These are phyloP conservation scores for Suhomyces choctaworum DNA, from an alignment of 1,139 yeast species.

Conservation along the genomic window DNA sequence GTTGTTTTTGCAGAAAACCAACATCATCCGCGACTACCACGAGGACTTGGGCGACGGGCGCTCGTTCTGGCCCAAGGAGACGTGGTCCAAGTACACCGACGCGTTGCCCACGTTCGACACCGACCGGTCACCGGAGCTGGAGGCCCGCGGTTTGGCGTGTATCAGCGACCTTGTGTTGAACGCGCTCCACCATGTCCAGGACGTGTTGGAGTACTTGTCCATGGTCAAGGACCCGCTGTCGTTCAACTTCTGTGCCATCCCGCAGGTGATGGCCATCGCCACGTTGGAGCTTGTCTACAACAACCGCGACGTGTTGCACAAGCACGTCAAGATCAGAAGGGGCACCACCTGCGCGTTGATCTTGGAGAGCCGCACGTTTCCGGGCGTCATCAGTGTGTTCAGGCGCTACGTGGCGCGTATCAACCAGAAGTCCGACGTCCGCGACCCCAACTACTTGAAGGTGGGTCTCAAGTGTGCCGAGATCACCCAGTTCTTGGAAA, in stretches of 20 bases:
- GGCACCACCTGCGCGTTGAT: constrained; percentile 87
- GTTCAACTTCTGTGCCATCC: constrained; percentile 93
- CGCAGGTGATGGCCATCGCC: constrained; percentile 98
- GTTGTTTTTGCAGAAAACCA: constrained; percentile 88
- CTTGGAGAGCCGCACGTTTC: constrained; percentile 68
- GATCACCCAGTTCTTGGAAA: constrained; percentile 81
- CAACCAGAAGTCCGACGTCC: constrained; percentile 74
- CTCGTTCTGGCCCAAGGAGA: constrained; percentile 94
- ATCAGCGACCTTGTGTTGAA: constrained; percentile 80
- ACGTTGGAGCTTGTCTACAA: constrained; percentile 84
- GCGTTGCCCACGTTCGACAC: constrained; percentile 59
- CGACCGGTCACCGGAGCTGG: constrained; percentile 38
- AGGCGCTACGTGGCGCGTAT: constrained; percentile 70
- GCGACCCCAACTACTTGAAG: constrained; percentile 83
- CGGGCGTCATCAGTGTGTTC: constrained; percentile 76
- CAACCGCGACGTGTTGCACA: constrained; percentile 69
- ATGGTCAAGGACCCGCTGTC: constrained; percentile 78
- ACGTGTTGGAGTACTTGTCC: constrained; percentile 74
- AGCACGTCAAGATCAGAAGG: constrained; percentile 83
- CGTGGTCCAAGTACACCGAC: constrained; percentile 81
- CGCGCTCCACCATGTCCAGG: constrained; percentile 75
- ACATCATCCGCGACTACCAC: constrained; percentile 90
- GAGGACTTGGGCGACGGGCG: constrained; percentile 93
- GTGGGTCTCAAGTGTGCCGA: constrained; percentile 86
- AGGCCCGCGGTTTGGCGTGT: constrained; percentile 64